Percentiles rank a stretch among this genome's conserved stretches.
These are phyloP conservation scores for Crithidia fasciculata DNA, from an alignment of 208 protist genomes.

Conservation along the genomic window DNA sequence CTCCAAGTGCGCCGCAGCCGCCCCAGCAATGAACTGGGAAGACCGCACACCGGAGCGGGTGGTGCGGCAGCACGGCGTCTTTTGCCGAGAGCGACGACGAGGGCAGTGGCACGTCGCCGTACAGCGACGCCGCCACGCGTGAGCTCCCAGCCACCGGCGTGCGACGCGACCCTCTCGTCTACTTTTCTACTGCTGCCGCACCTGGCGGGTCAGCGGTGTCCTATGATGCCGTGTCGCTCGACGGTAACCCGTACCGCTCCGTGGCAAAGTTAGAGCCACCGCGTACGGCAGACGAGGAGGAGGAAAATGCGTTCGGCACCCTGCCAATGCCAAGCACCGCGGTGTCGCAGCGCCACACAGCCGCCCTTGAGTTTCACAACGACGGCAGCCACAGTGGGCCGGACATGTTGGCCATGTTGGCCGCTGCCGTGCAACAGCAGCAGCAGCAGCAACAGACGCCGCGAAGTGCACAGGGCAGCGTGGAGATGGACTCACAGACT, in stretches of 20 bases:
- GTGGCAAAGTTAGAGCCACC: background rate
- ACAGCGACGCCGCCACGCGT: conserved; percentile 6
- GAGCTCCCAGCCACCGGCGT: conserved; percentile 10
- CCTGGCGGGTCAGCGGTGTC: background rate
- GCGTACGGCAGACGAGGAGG: background rate
- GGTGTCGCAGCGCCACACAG: background rate
- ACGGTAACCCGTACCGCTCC: background rate
- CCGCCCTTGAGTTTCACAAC: conserved; percentile 5
- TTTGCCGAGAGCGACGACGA: conserved; percentile 60
- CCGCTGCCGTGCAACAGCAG: conserved; percentile 21
- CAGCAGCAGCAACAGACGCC: conserved; percentile 25
- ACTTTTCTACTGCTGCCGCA: conserved; percentile 24
- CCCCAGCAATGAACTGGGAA: background rate
- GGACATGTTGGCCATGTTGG: conserved; percentile 32
- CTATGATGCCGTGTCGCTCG: background rate
- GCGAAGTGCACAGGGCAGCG: conserved; percentile 4
- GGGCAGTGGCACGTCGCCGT: conserved; percentile 16
- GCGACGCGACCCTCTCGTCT: conserved; percentile 26
- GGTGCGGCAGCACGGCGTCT: conserved; percentile 21
- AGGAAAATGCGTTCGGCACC: background rate
- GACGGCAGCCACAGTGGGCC: conserved; percentile 14
- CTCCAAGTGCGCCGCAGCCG: background rate
- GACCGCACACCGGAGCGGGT: conserved; percentile 20
- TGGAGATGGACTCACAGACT: conserved; percentile 9
- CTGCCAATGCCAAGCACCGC: background rate